Base-by-base conservation (phyloP, 768 basidiomycete species). In the Trametes coccinea region DNA sequence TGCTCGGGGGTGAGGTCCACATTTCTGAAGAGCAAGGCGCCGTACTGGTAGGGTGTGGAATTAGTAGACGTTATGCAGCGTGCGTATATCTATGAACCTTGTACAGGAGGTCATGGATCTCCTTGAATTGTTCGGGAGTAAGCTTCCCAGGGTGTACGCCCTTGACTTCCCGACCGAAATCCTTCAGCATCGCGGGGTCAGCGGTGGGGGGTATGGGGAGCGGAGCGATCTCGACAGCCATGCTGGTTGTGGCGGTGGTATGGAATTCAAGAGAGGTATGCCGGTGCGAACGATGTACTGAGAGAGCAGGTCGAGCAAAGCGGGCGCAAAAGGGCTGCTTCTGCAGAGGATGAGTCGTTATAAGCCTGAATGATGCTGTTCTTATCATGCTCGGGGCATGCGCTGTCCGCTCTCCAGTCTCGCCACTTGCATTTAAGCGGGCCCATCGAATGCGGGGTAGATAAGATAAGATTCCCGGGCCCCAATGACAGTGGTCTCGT, bases 81-180 rank as follows among this genome's bases (percentile, higher is more conserved):
- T 13, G 27, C 39, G 13, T 11, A 1, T 16, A 34, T 53, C 48
- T 22, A 56, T 22, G n/a, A 53, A 91, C 92, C 82, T 88, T 86
- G 80, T 94, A 94, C 61, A 95, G 77, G 9, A 88, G 84, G 30
- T 87, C 76, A 64, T 84, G 76, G 63, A 95, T 79, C 74, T 91
- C 83, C 43, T 81, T 74, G 71, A 91, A 87, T 71, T 89, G 75
- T 45, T 81, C 82, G 14, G 82, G 77, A 5, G 82, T 78, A 48
- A 93, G 78, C 10, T 76, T 76, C 0, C 82, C 87, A 0, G 90
- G 92, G 67, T 89, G 75, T 50, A 90, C 78, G 10, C 89, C 90
- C 66, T 82, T 84, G 44, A 95, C 91, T 70, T 90, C 81, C 33
- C 88, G 79, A 2, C 93, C 93, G 73, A 95, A 93, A 59, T 85